These are phyloP conservation scores for Penstemon barbatus DNA, from an alignment of 257 asterid species.

Conservation along the genomic window DNA sequence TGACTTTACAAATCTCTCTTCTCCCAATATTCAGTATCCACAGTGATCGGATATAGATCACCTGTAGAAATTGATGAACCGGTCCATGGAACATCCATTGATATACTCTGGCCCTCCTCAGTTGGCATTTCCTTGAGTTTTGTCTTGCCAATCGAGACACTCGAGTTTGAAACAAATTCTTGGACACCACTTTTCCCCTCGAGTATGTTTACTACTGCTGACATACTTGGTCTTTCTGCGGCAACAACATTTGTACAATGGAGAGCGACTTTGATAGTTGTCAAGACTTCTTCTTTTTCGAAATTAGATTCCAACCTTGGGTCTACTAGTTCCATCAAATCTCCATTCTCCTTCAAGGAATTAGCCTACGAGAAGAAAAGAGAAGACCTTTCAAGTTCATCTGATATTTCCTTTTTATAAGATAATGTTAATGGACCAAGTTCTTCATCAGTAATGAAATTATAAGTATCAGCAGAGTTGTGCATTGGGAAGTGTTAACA, in stretches of 20 bases:
- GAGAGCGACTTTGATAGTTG: constrained; percentile 48
- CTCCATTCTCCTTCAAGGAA: constrained; percentile 43
- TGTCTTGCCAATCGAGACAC: background rate
- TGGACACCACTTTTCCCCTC: constrained; percentile 43
- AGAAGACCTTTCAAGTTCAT: background rate
- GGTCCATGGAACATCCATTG: constrained; percentile 51
- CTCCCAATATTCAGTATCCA: constrained; percentile 51
- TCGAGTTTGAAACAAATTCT: background rate
- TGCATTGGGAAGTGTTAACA: too few species aligned
- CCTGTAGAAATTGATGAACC: constrained; percentile 40
- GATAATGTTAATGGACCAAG: background rate
- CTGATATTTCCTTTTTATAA: background rate
- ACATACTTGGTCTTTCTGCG: constrained; percentile 60
- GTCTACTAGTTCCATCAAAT: constrained; percentile 54
- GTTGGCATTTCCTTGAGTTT: background rate
- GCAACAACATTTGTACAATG: constrained; percentile 48
- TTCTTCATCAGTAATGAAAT: background rate
- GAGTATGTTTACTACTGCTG: constrained; percentile 59
- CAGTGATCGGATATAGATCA: constrained; percentile 48
- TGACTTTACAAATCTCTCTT: constrained; percentile 33
- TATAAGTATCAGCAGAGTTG: too few species aligned
- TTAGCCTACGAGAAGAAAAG: constrained; percentile 40
- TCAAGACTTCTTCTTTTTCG: constrained; percentile 39
- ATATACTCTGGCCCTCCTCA: constrained; percentile 31
- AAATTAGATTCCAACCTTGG: constrained; percentile 43